phyloP scores from a whole-genome alignment of 306 rosid genomes.

The Medicago truncatula region MtrunA17r5.0-ANR NC_053045.1:53909501-53910000 shows the following conservation, averaged over 20 bases:
- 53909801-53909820: neutral
- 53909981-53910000: too few relatives aligned
- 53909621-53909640: constrained; percentile 21
- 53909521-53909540: constrained; percentile 79
- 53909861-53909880: neutral
- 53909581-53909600: constrained; percentile 13
- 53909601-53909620: constrained; percentile 27
- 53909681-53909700: neutral
- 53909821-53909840: neutral
- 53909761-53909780: neutral
- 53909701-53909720: neutral
- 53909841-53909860: constrained; percentile 2
- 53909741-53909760: neutral
- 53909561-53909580: constrained; percentile 37
- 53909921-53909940: neutral
- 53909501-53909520: constrained; percentile 58
- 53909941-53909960: neutral
- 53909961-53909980: neutral
- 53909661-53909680: constrained; percentile 12
- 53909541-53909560: constrained; percentile 67
- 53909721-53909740: constrained; percentile 6
- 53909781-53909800: neutral
- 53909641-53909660: neutral
- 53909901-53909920: neutral
- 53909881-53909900: neutral